phyloP scores from a whole-genome alignment of 2,329 filamentous ascomycete genomes.

The Penicillium sp. region DNA sequence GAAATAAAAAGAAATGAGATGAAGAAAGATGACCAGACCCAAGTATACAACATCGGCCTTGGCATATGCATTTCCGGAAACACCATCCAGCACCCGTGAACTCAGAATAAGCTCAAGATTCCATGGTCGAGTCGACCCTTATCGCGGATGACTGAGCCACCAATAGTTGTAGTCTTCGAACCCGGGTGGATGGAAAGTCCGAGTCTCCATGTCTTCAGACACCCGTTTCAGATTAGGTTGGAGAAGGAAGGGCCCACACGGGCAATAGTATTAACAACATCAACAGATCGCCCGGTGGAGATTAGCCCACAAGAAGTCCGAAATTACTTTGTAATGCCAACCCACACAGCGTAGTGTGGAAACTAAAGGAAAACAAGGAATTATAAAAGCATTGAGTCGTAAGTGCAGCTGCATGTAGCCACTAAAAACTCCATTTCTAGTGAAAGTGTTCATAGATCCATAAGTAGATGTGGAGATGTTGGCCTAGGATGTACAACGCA shows the following conservation, averaged over 20 bases:
- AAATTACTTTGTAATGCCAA: neutral
- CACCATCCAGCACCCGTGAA: constrained; percentile 1
- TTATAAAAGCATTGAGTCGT: neutral
- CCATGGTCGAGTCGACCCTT: constrained; percentile 13
- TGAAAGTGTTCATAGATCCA: neutral
- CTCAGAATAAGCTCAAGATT: constrained; percentile 25
- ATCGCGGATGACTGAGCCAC: neutral
- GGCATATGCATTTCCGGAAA: neutral
- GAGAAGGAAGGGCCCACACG: neutral
- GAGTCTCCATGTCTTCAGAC: neutral
- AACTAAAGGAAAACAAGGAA: neutral
- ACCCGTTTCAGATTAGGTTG: constrained; percentile 7
- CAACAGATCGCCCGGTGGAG: neutral
- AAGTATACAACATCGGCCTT: neutral
- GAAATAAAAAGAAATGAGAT: neutral
- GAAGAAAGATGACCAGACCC: neutral
- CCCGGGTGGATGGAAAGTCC: neutral
- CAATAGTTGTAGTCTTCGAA: neutral
- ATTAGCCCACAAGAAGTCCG: neutral
- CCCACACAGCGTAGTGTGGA: neutral
- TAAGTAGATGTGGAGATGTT: neutral
- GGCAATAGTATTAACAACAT: neutral
- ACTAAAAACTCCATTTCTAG: neutral
- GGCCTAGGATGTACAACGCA: neutral
- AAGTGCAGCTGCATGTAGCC: neutral